Conservation (phyloP, 345 rosid species). For the Passiflora organensis region DNA sequence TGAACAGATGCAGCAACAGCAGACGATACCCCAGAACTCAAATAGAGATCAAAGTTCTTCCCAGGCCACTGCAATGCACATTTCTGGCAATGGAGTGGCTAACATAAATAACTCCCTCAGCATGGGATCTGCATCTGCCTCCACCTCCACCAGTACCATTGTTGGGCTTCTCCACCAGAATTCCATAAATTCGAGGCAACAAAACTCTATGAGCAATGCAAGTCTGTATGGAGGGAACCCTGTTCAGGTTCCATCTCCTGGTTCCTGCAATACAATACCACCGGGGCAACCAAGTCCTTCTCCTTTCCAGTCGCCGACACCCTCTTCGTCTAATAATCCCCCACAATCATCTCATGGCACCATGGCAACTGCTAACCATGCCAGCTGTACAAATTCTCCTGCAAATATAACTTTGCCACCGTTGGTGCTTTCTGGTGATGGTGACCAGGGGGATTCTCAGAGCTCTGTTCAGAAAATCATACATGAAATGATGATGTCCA, state of each 20-base stretch:
- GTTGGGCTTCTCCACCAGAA: conserved; percentile 91
- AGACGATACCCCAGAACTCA: conserved; percentile 41
- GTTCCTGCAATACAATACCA: conserved; percentile 61
- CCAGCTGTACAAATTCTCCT: conserved; percentile 52
- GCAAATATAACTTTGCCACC: conserved; percentile 55
- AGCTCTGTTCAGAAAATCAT: conserved; percentile 87
- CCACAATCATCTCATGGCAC: conserved; percentile 50
- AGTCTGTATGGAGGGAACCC: conserved; percentile 76
- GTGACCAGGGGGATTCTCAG: conserved; percentile 56
- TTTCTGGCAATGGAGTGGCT: conserved; percentile 45
- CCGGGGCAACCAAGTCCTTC: conserved; percentile 61
- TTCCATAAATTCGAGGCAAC: conserved; percentile 80
- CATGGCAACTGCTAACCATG: conserved; percentile 46
- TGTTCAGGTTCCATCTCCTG: conserved; percentile 72
- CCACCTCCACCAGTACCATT: conserved; percentile 60
- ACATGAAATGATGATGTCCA: conserved; percentile 66
- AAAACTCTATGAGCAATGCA: conserved; percentile 59
- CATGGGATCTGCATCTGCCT: conserved; percentile 54
- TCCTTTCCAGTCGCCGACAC: conserved; percentile 73
- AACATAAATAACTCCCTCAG: conserved; percentile 51
- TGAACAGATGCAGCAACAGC: conserved; percentile 60
- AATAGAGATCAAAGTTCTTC: conserved; percentile 45
- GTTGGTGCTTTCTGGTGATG: conserved; percentile 47
- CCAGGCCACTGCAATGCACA: conserved; percentile 46
- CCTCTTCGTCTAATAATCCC: conserved; percentile 54